These are phyloP conservation scores for Crithidia acanthocephali DNA, from an alignment of 208 protist genomes.

Conservation along the genomic window DNA sequence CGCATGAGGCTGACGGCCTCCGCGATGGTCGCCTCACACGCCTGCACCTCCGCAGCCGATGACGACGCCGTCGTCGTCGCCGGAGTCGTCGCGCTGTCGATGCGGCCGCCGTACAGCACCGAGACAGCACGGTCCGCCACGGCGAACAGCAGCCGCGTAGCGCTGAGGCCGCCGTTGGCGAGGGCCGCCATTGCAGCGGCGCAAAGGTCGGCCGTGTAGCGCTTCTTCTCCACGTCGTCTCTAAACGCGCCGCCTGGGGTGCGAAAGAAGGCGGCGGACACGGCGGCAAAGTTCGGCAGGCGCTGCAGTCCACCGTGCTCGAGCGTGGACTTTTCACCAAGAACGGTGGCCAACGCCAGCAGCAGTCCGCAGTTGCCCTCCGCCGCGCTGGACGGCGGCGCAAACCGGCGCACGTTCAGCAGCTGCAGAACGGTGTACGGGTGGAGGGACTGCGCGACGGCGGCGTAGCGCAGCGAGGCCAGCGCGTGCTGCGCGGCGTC, in stretches of 20 bases:
- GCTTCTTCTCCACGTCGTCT: conserved; percentile 36
- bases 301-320: conserved; percentile 49
- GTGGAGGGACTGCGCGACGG: conserved; percentile 69
- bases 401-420: conserved; percentile 15
- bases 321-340: conserved; percentile 51
- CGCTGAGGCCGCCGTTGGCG: conserved; percentile 57
- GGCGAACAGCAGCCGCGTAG: conserved; percentile 54
- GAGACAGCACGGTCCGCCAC: conserved; percentile 54
- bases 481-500: conserved; percentile 22
- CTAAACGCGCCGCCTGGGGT: background rate
- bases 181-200: conserved; percentile 48
- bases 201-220: conserved; percentile 48
- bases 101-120: conserved; percentile 39
- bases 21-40: conserved; percentile 29
- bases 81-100: background rate
- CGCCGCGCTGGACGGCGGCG: background rate
- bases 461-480: conserved; percentile 54
- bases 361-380: conserved; percentile 9
- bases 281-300: conserved; percentile 22
- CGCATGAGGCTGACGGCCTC: conserved; percentile 48
- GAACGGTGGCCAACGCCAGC: conserved; percentile 41
- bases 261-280: conserved; percentile 33
- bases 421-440: conserved; percentile 59
- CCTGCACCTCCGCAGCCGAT: conserved; percentile 22
- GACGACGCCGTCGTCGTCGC: background rate